Evolutionary conservation across 1,284 basidiomycete species (phyloP).

Genomic region (Cryptococcus sp.): DNA sequence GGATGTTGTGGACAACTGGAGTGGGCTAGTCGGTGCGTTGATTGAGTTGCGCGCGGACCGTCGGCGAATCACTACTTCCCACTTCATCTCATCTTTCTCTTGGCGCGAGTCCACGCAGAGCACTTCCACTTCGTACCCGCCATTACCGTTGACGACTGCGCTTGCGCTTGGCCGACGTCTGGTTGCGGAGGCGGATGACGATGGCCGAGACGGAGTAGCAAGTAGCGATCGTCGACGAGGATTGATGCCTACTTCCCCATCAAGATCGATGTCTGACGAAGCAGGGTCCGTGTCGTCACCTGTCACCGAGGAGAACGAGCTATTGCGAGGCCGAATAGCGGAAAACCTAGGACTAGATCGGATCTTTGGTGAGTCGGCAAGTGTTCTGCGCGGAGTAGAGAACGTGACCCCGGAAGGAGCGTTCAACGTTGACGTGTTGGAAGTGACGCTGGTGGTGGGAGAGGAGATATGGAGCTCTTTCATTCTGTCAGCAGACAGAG

Average conservation of each 20-base stretch:
- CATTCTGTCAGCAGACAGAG: not conserved
- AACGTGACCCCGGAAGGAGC: not conserved
- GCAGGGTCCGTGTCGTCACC: conserved; percentile 1
- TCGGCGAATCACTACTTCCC: conserved; percentile 39
- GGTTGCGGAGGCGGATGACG: not conserved
- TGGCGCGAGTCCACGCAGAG: conserved; percentile 23
- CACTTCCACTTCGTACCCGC: conserved; percentile 37
- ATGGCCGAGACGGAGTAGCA: conserved; percentile 13
- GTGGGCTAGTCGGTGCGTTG: conserved; percentile 9
- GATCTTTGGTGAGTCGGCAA: not conserved
- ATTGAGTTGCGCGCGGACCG: not conserved
- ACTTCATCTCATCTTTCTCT: conserved; percentile 34
- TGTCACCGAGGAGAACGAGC: not conserved
- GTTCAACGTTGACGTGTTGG: not conserved
- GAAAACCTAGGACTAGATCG: not conserved
- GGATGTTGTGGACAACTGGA: conserved; percentile 14
- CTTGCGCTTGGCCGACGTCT: not conserved
- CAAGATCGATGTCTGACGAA: not conserved
- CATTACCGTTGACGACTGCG: not conserved
- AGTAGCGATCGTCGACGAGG: not conserved
- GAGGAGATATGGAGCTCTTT: not conserved
- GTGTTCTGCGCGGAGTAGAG: not conserved
- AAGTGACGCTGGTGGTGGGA: not conserved
- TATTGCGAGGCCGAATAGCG: not conserved
- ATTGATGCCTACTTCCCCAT: not conserved